Evolutionary conservation across 176 grass and related monocot species (phyloP).

Genomic region (Carex pumila): DNA sequence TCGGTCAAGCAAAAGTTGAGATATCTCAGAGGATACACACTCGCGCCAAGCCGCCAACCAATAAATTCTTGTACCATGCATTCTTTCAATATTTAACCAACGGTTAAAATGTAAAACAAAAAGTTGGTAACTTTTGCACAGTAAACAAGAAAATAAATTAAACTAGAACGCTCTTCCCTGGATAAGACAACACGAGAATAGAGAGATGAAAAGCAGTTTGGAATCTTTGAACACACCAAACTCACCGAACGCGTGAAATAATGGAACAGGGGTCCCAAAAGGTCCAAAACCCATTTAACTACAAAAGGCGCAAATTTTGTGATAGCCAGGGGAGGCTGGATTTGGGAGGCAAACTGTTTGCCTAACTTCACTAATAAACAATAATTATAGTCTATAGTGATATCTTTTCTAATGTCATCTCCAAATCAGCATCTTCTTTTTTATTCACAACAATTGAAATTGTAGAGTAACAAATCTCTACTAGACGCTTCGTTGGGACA

Average conservation of each 20-base stretch:
- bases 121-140: background rate
- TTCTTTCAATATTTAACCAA: background rate
- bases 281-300: background rate
- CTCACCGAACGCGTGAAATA: background rate
- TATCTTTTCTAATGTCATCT: background rate
- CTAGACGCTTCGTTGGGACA: background rate
- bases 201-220: background rate
- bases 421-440: background rate
- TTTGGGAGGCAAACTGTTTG: slow-evolving; percentile 10
- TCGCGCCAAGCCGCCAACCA: background rate
- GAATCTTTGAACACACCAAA: slow-evolving; percentile 5
- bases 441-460: background rate
- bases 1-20: too few species aligned
- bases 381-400: background rate
- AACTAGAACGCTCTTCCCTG: background rate
- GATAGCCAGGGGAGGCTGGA: slow-evolving; percentile 12
- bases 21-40: too few species aligned
- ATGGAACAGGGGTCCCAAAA: background rate
- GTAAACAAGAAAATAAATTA: background rate
- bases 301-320: background rate
- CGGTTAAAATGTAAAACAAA: background rate
- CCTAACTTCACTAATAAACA: background rate
- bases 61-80: background rate
- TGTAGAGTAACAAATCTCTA: background rate
- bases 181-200: background rate